A percentile compares a stretch with the other conserved stretches of the same genome.
Conservation (phyloP, 352 stramenopile species). For the Lagenidium sp. region DNA sequence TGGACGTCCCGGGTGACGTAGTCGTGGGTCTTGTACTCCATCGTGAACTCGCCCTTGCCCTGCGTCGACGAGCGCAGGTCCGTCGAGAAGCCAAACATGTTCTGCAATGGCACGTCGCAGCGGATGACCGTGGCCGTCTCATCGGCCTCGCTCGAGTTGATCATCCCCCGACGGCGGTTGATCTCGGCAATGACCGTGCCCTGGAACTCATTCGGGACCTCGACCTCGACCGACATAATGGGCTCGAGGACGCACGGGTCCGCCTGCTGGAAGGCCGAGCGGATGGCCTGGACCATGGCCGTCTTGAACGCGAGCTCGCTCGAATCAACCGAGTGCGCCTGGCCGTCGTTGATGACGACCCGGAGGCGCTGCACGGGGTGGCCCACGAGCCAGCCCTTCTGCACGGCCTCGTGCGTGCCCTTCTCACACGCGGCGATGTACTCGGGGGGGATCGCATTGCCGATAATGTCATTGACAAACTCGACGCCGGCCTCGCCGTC, state of each 20-base stretch:
- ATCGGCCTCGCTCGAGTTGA: slow-evolving; percentile 94
- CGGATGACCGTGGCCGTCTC: slow-evolving; percentile 91
- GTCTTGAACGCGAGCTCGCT: slow-evolving; percentile 98
- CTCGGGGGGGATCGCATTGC: slow-evolving; percentile 98
- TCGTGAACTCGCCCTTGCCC: slow-evolving; percentile 98
- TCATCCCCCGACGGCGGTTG: slow-evolving; percentile 93
- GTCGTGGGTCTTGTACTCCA: slow-evolving; percentile 98
- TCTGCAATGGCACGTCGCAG: slow-evolving; percentile 93
- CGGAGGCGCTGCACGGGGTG: slow-evolving; percentile 89
- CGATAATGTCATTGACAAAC: slow-evolving; percentile 97
- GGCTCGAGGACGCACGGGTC: slow-evolving; percentile 94
- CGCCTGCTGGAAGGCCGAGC: slow-evolving; percentile 90
- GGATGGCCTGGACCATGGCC: slow-evolving; percentile 93
- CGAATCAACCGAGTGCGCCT: slow-evolving; percentile 97
- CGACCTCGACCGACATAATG: slow-evolving; percentile 94
- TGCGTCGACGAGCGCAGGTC: slow-evolving; percentile 94
- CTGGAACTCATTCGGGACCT: slow-evolving; percentile 95
- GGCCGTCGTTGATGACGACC: slow-evolving; percentile 87
- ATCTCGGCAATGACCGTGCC: slow-evolving; percentile 90
- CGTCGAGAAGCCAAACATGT: slow-evolving; percentile 99
- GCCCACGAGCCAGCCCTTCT: slow-evolving; percentile 94
- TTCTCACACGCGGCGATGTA: slow-evolving; percentile 98
- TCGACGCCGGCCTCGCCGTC: slow-evolving; percentile 78
- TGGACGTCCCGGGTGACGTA: slow-evolving; percentile 90
- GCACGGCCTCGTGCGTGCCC: slow-evolving; percentile 92